A percentile compares a stretch with the other conserved stretches of the same genome.
phyloP scores from a whole-genome alignment of 2,329 filamentous ascomycete genomes.

The Zopfia rhizophila region DNA sequence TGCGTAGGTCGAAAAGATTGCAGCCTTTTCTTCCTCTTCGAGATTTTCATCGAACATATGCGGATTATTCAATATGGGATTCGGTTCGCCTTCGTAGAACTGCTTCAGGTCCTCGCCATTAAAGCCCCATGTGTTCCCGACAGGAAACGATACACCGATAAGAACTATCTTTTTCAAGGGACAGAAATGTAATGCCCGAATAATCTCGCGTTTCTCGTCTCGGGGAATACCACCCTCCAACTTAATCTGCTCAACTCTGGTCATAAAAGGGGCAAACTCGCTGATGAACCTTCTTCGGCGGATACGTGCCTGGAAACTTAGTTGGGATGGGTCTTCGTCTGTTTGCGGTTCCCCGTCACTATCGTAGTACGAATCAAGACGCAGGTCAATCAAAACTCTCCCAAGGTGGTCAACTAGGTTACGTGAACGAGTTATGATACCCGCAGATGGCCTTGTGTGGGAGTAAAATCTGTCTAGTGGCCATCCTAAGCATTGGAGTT shows the following conservation, averaged over 20 bases:
- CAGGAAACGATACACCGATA: constrained; percentile 55
- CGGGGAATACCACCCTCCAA: constrained; percentile 59
- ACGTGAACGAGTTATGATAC: constrained; percentile 34
- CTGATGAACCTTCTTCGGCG: constrained; percentile 53
- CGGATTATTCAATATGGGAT: no score
- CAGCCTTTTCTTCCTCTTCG: constrained; percentile 41
- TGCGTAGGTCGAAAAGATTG: constrained; percentile 38
- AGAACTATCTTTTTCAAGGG: constrained; percentile 57
- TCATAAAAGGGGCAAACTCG: constrained; percentile 56
- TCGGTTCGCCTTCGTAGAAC: constrained; percentile 38
- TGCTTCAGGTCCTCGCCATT: constrained; percentile 45
- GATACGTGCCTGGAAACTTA: constrained; percentile 31
- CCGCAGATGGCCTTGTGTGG: constrained; percentile 32
- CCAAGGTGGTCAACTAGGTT: constrained; percentile 53
- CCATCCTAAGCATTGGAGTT: constrained; percentile 58
- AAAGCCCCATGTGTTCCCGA: constrained; percentile 58
- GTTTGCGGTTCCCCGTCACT: constrained; percentile 43
- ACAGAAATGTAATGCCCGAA: constrained; percentile 55
- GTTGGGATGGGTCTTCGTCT: constrained; percentile 30
- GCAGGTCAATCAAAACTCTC: constrained; percentile 52
- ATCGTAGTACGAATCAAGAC: constrained; percentile 52
- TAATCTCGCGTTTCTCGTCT: constrained; percentile 58
- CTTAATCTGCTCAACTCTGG: constrained; percentile 55
- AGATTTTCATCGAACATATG: constrained; percentile 28
- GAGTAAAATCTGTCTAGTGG: constrained; percentile 59